Percentiles rank a stretch among this genome's conserved stretches.
Evolutionary conservation across 2,329 filamentous ascomycete genomes (phyloP).

Genomic region (Paracoccidioides brasiliensis): DNA sequence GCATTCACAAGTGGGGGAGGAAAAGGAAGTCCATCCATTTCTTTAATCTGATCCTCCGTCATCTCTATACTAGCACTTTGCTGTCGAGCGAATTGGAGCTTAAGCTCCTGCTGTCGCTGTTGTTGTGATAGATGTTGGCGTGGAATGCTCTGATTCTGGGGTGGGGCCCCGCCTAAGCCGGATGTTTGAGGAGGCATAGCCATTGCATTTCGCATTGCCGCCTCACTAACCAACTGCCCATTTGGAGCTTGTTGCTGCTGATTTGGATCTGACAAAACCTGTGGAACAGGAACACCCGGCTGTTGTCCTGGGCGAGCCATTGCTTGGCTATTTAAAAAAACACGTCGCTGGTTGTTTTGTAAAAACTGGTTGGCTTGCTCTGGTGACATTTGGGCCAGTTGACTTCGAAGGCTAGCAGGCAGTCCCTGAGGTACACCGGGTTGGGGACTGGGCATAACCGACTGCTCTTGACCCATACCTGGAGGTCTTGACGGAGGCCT

Average conservation of each 20-base stretch:
- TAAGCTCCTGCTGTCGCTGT: constrained; percentile 16
- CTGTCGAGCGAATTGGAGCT: constrained; percentile 13
- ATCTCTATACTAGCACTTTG: constrained; percentile 24
- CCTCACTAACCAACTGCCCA: constrained; percentile 22
- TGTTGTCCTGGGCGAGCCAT: constrained; percentile 24
- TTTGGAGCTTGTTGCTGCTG: constrained; percentile 22
- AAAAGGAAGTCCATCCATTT: constrained; percentile 31
- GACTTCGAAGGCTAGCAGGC: constrained; percentile 24
- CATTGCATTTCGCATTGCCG: constrained; percentile 24
- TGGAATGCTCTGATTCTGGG: constrained; percentile 21
- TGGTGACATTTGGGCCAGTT: constrained; percentile 22
- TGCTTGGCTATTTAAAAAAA: constrained; percentile 19
- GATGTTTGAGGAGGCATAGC: constrained; percentile 22
- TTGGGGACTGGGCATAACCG: constrained; percentile 19
- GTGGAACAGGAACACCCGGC: constrained; percentile 18
- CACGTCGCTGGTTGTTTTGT: constrained; percentile 22
- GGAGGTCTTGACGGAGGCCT: constrained; percentile 23
- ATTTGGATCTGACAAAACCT: constrained; percentile 19
- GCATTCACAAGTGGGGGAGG: constrained; percentile 24
- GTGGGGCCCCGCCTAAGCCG: constrained; percentile 18
- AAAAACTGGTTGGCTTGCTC: constrained; percentile 24
- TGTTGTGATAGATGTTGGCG: constrained; percentile 22
- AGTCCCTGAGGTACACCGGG: constrained; percentile 23
- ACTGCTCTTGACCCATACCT: constrained; percentile 23
- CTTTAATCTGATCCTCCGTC: constrained; percentile 28